These are phyloP conservation scores for Pelargonium australe DNA, from an alignment of 441 rosid species.

Conservation along the genomic window DNA sequence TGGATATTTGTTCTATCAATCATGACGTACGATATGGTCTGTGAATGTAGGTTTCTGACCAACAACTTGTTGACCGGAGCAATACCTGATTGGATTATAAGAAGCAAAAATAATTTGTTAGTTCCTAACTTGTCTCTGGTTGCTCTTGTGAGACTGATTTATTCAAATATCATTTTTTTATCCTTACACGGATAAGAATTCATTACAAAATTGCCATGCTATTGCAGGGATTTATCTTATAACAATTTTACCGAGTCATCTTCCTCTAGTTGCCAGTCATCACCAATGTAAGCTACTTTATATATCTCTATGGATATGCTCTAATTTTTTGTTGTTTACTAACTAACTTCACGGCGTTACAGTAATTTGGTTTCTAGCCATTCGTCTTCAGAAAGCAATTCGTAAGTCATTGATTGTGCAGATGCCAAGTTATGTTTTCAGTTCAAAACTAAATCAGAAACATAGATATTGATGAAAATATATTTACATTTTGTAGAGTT, in stretches of 20 bases:
- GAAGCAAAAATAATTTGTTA: slow-evolving; percentile 26
- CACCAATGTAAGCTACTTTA: slow-evolving; percentile 40
- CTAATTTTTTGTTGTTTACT: slow-evolving; percentile 8
- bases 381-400: slow-evolving; percentile 30
- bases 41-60: slow-evolving; percentile 31
- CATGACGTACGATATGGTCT: background rate
- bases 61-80: slow-evolving; percentile 63
- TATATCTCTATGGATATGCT: background rate
- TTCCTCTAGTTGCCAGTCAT: slow-evolving; percentile 33
- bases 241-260: slow-evolving; percentile 59
- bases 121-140: slow-evolving; percentile 13
- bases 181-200: background rate
- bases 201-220: slow-evolving; percentile 4
- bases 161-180: background rate
- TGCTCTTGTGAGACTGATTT: too few species aligned
- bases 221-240: slow-evolving; percentile 76
- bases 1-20: background rate
- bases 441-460: background rate
- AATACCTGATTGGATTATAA: slow-evolving; percentile 42
- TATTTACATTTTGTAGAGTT: slow-evolving; percentile 31
- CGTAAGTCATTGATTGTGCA: slow-evolving; percentile 40
- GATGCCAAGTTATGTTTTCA: background rate
- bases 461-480: background rate
- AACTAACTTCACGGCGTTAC: slow-evolving; percentile 15
- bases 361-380: slow-evolving; percentile 67